These are phyloP conservation scores for Diutina neorugosa DNA, from an alignment of 1,139 yeast species.

Conservation along the genomic window DNA sequence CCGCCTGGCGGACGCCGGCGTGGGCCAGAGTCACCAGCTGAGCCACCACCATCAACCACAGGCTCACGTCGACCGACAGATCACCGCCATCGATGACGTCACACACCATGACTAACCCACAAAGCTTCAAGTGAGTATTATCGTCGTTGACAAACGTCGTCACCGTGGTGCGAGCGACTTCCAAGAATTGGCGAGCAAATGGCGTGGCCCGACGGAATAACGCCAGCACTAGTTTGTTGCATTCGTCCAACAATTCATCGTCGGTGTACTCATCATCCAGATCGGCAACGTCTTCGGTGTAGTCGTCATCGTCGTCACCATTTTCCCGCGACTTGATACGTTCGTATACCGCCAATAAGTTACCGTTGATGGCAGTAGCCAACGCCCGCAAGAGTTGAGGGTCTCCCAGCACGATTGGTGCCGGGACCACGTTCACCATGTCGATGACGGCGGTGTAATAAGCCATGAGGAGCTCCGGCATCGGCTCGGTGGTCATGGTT, in stretches of 20 bases:
- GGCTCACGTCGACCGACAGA: conserved; percentile 50
- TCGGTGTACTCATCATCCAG: conserved; percentile 82
- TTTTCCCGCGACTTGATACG: conserved; percentile 63
- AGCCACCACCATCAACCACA: conserved; percentile 50
- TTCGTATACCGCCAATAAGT: conserved; percentile 55
- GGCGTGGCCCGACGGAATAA: conserved; percentile 55
- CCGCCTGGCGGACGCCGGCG: conserved; percentile 76
- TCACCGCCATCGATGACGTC: conserved; percentile 77
- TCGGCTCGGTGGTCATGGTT: conserved; percentile 67
- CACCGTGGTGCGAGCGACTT: conserved; percentile 40
- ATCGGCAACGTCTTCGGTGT: conserved; percentile 62
- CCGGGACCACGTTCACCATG: conserved; percentile 56
- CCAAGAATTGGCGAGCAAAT: conserved; percentile 56
- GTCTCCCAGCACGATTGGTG: conserved; percentile 36
- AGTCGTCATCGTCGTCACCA: conserved; percentile 51
- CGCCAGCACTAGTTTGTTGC: conserved; percentile 65
- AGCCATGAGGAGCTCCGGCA: conserved; percentile 69
- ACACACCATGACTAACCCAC: conserved; percentile 72
- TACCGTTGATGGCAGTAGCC: conserved; percentile 47
- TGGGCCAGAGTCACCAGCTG: conserved; percentile 56
- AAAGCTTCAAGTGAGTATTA: conserved; percentile 55
- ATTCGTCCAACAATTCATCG: conserved; percentile 79
- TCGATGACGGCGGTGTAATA: conserved; percentile 66
- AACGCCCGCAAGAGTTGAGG: conserved; percentile 43
- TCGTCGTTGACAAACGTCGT: conserved; percentile 45